Percentiles rank a stretch among this genome's conserved stretches.
These are phyloP conservation scores for Colletotrichum cuscutae DNA, from an alignment of 2,329 filamentous ascomycete genomes.

Conservation along the genomic window DNA sequence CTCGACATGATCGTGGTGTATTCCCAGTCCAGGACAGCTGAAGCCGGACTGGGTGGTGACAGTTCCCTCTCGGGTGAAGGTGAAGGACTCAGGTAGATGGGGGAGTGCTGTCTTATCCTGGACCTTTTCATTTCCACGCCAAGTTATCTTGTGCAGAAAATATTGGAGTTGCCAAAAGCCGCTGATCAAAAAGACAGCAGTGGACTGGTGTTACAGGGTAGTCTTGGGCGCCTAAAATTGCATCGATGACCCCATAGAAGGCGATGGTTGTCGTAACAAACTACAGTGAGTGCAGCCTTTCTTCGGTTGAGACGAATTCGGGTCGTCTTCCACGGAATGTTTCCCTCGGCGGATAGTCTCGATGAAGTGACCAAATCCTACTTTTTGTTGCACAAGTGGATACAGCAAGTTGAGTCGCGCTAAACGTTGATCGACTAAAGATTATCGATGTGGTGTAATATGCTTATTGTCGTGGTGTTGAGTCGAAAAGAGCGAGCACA, in stretches of 20 bases:
- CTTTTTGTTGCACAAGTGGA: background rate
- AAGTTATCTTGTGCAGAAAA: background rate
- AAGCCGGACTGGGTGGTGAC: constrained; percentile 54
- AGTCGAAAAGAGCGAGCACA: background rate
- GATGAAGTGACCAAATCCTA: background rate
- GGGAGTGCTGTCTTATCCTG: constrained; percentile 56
- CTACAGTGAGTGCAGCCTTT: background rate
- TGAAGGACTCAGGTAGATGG: constrained; percentile 53
- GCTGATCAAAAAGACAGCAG: background rate
- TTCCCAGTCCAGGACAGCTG: constrained; percentile 57
- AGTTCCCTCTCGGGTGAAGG: constrained; percentile 52
- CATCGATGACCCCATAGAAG: constrained; percentile 5
- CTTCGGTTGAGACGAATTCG: background rate
- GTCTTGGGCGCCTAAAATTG: constrained; percentile 14
- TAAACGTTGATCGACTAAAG: background rate
- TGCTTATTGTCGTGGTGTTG: background rate
- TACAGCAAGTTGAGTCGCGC: background rate
- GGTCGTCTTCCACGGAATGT: background rate
- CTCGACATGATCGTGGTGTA: constrained; percentile 55
- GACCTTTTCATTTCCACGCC: constrained; percentile 56
- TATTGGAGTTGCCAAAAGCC: background rate
- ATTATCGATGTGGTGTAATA: background rate
- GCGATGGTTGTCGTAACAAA: background rate
- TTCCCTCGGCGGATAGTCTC: background rate
- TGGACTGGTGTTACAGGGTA: background rate